A percentile compares a stretch with the other conserved stretches of the same genome.
Conservation (phyloP, 1,284 basidiomycete genomes). For the Hemileia vastatrix region DNA sequence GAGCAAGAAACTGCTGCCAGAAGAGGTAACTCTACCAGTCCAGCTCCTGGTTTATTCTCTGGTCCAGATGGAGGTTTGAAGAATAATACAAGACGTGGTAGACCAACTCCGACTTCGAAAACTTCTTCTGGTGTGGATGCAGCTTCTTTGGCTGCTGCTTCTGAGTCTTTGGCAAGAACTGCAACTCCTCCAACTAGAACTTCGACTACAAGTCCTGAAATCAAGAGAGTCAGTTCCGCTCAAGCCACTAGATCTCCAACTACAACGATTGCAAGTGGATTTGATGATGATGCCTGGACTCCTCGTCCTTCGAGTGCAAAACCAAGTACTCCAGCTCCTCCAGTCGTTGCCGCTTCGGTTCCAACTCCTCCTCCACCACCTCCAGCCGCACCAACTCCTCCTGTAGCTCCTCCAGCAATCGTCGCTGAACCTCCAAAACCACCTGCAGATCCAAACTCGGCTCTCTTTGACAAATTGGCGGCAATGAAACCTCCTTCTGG, state of each 20-base stretch:
- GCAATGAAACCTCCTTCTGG: conserved; percentile 37
- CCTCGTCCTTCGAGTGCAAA: conserved; percentile 65
- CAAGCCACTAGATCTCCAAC: conserved; percentile 12
- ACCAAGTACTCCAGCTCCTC: conserved; percentile 54
- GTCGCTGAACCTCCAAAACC: conserved; percentile 26
- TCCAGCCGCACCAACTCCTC: conserved; percentile 23
- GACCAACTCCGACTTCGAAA: conserved; percentile 64
- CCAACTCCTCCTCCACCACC: conserved; percentile 31
- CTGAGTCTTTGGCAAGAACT: conserved; percentile 63
- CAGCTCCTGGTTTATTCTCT: conserved; percentile 60
- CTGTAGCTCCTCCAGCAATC: conserved; percentile 21
- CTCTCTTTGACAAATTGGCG: conserved; percentile 43
- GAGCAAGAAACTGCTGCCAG: conserved; percentile 55
- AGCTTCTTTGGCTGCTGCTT: conserved; percentile 67
- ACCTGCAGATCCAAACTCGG: conserved; percentile 39
- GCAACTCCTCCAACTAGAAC: conserved; percentile 49
- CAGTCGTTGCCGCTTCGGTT: conserved; percentile 37
- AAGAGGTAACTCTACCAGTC: conserved; percentile 39
- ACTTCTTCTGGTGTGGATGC: conserved; percentile 58
- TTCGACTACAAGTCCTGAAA: conserved; percentile 46
- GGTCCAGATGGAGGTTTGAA: conserved; percentile 77
- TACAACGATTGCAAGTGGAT: conserved; percentile 51
- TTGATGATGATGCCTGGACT: conserved; percentile 97
- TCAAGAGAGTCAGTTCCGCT: conserved; percentile 32
- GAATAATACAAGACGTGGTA: conserved; percentile 62